These are phyloP conservation scores for Geotrichum fermentans DNA, from an alignment of 1,139 yeast genomes.

Conservation along the genomic window DNA sequence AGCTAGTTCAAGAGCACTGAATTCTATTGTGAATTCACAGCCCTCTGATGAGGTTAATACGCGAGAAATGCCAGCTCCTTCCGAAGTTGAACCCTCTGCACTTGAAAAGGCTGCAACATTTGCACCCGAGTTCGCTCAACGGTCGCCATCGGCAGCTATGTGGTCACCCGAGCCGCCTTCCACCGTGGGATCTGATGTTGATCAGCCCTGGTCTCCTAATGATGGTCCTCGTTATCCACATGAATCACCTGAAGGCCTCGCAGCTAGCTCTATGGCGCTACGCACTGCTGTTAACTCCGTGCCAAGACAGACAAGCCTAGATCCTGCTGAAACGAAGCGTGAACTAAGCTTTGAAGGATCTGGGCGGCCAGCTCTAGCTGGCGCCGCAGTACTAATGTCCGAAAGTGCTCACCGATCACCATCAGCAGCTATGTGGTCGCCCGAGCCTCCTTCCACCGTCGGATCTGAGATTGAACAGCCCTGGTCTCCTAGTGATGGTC, in stretches of 20 bases:
- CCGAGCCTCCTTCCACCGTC: conserved; percentile 2
- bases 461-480: conserved; percentile 6
- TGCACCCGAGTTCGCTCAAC: background rate
- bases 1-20: background rate
- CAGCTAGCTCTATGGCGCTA: background rate
- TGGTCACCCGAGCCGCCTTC: conserved; percentile 11
- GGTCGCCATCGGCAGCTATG: conserved; percentile 3
- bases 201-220: conserved; percentile 8
- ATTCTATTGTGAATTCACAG: background rate
- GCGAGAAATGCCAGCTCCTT: too few relatives aligned
- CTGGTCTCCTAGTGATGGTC: conserved; percentile 5
- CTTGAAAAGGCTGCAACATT: background rate
- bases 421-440: conserved; percentile 8
- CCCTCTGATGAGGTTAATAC: too few relatives aligned
- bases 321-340: too few relatives aligned
- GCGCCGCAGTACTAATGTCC: too few relatives aligned
- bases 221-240: too few relatives aligned
- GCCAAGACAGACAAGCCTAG: too few relatives aligned
- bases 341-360: too few relatives aligned
- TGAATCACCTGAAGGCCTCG: too few relatives aligned
- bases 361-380: too few relatives aligned
- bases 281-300: background rate
- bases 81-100: too few relatives aligned
- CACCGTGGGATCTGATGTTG: conserved; percentile 4
- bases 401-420: conserved; percentile 6